Evolutionary conservation across 495 filamentous ascomycete genomes (phyloP).

Genomic region (Clohesyomyces aquaticus): DNA sequence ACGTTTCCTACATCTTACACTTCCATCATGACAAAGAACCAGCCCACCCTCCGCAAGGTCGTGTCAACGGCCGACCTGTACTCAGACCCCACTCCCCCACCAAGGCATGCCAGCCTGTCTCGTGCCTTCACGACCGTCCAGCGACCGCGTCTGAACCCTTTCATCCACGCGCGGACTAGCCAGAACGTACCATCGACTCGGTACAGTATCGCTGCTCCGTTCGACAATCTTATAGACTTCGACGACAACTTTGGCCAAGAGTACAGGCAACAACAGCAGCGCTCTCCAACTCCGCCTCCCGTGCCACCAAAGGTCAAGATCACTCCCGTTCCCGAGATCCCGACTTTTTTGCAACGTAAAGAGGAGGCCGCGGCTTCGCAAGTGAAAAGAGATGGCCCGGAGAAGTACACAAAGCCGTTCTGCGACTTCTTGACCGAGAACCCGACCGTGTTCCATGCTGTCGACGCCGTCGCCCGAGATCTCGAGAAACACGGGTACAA

Average conservation of each 20-base stretch:
- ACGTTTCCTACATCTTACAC: not conserved
- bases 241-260: conserved; percentile 30
- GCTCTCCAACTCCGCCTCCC: conserved; percentile 29
- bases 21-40: conserved; percentile 38
- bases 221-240: conserved; percentile 33
- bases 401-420: conserved; percentile 76
- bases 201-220: conserved; percentile 34
- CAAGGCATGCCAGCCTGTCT: conserved; percentile 24
- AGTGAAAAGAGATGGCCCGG: conserved; percentile 21
- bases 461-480: conserved; percentile 71
- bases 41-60: conserved; percentile 38
- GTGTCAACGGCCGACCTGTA: conserved; percentile 53
- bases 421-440: conserved; percentile 85
- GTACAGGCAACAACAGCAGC: conserved; percentile 5
- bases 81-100: conserved; percentile 63
- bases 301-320: conserved; percentile 39
- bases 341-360: conserved; percentile 1
- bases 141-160: conserved; percentile 28
- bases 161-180: conserved; percentile 20
- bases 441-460: conserved; percentile 90
- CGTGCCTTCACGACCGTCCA: conserved; percentile 37
- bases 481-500: conserved; percentile 72
- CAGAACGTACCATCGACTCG: not conserved
- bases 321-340: conserved; percentile 21
- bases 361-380: not conserved